phyloP scores from a whole-genome alignment of 2,329 filamentous ascomycete genomes.

The Monosporascus sp. region DNA sequence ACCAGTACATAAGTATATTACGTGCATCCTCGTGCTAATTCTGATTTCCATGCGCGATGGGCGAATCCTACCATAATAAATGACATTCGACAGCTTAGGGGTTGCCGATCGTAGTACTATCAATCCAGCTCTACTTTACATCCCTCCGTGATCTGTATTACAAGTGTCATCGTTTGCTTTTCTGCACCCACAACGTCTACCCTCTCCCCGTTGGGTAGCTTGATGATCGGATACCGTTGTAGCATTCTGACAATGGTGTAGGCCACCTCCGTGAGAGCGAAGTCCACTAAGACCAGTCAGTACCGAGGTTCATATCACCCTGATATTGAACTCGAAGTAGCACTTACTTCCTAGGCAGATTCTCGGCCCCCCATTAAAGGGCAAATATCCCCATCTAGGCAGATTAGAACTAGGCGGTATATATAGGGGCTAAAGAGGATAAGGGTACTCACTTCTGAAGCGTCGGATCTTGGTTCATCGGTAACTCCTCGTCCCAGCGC shows the following conservation, averaged over 20 bases:
- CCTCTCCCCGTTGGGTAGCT: conserved; percentile 13
- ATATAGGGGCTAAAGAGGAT: not conserved
- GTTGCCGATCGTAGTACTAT: not conserved
- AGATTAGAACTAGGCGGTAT: not conserved
- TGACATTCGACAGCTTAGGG: too few species aligned
- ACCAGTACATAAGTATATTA: too few species aligned
- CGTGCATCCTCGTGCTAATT: too few species aligned
- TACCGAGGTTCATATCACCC: conserved; percentile 2
- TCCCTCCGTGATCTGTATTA: conserved; percentile 15
- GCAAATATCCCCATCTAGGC: conserved; percentile 14
- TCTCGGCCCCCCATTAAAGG: conserved; percentile 21
- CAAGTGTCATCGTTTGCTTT: conserved; percentile 15
- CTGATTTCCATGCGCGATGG: too few species aligned
- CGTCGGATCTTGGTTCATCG: conserved; percentile 11
- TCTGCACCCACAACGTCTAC: conserved; percentile 16
- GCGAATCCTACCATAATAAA: too few species aligned
- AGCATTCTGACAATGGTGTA: conserved; percentile 18
- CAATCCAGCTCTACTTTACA: conserved; percentile 17
- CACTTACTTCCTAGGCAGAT: conserved; percentile 20
- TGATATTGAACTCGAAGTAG: not conserved
- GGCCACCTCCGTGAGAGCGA: conserved; percentile 19
- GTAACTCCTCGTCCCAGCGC: conserved; percentile 31
- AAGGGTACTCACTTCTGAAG: conserved; percentile 7
- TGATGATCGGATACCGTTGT: conserved; percentile 15
- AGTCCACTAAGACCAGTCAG: conserved; percentile 14